A percentile compares a stretch with the other conserved stretches of the same genome.
Evolutionary conservation across 495 filamentous ascomycete species (phyloP).

Genomic region (Elasticomyces elasticus): DNA sequence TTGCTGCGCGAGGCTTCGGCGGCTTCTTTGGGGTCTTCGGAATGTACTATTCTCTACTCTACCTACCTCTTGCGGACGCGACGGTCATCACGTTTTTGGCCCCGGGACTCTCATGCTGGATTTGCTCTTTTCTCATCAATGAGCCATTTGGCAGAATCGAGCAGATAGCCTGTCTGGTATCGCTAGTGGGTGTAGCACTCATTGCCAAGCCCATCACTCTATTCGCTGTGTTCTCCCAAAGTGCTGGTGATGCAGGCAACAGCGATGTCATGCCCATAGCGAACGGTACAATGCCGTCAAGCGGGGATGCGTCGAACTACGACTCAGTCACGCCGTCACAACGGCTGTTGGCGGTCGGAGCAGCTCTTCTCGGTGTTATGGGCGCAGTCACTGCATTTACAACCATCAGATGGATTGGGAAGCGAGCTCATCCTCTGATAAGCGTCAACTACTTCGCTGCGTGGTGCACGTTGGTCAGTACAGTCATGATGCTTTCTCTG

Average conservation of each 20-base stretch:
- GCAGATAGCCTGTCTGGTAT: conserved; percentile 64
- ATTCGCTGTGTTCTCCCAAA: conserved; percentile 23
- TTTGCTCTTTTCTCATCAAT: conserved; percentile 62
- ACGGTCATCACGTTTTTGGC: conserved; percentile 88
- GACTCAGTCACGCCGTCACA: conserved; percentile 48
- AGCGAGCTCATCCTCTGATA: conserved; percentile 72
- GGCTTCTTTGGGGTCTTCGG: conserved; percentile 62
- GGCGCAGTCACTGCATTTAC: conserved; percentile 71
- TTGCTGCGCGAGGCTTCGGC: conserved; percentile 57
- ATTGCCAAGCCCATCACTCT: conserved; percentile 69
- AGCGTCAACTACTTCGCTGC: conserved; percentile 77
- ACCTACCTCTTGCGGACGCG: conserved; percentile 81
- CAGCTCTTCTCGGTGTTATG: conserved; percentile 70
- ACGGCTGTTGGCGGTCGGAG: conserved; percentile 59
- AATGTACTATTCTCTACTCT: conserved; percentile 60
- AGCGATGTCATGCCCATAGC: conserved; percentile 30
- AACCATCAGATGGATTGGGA: conserved; percentile 74
- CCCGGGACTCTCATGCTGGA: conserved; percentile 72
- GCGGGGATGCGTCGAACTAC: conserved; percentile 22
- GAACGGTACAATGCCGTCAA: conserved; percentile 23
- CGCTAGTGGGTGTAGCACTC: conserved; percentile 69
- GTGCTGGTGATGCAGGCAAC: conserved; percentile 25
- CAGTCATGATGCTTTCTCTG: conserved; percentile 46
- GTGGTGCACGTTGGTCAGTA: conserved; percentile 58
- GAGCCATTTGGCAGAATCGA: conserved; percentile 75